phyloP scores from a whole-genome alignment of 208 protist species.

The Wallacemonas collosoma region DNA sequence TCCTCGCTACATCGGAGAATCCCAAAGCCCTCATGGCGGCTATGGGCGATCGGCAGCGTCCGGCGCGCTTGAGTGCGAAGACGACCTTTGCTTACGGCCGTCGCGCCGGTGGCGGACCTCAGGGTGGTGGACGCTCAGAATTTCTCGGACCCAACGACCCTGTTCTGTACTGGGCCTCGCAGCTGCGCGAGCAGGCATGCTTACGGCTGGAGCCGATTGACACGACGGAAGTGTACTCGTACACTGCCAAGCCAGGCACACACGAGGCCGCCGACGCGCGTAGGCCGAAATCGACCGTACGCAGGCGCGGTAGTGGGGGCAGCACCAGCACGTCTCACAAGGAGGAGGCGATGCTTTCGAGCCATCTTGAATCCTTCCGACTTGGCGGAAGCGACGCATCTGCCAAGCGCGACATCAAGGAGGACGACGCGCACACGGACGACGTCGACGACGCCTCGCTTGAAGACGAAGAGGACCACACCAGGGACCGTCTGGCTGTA shows the following conservation, averaged over 20 bases:
- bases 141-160: slow-evolving; percentile 31
- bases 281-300: no score
- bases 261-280: background rate
- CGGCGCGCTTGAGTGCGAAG: slow-evolving; percentile 18
- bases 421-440: background rate
- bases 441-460: background rate
- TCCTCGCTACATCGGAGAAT: slow-evolving; percentile 3
- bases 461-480: no score
- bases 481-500: background rate
- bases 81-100: slow-evolving; percentile 28
- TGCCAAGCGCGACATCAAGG: no score
- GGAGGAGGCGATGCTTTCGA: background rate
- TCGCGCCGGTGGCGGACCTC: slow-evolving; percentile 23
- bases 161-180: slow-evolving; percentile 34
- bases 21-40: slow-evolving; percentile 1
- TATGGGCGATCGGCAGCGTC: background rate
- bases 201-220: slow-evolving; percentile 36
- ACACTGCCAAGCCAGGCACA: background rate
- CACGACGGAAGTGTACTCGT: slow-evolving; percentile 22
- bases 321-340: background rate
- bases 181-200: slow-evolving; percentile 30
- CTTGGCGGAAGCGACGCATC: no score
- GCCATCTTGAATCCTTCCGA: no score
- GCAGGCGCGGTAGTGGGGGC: background rate
- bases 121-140: slow-evolving; percentile 27